Percentiles rank a stretch among this genome's conserved stretches.
phyloP scores from a whole-genome alignment of 345 rosid species.

The Gossypium stocksii region DNA sequence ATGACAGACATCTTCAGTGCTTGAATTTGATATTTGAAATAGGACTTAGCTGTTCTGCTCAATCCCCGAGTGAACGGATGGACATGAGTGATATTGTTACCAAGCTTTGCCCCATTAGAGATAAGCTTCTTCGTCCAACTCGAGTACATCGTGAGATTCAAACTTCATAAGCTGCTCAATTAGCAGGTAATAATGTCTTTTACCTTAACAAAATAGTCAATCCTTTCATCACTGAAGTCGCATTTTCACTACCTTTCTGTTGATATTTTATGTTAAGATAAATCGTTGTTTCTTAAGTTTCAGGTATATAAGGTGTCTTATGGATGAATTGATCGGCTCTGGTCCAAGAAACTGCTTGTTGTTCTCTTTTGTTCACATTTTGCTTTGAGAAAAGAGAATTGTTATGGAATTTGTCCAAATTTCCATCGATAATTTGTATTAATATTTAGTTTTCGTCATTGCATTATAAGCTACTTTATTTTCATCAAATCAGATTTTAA shows the following conservation, averaged over 20 bases:
- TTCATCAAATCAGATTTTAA: not conserved
- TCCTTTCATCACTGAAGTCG: too few relatives aligned
- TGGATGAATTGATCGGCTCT: not conserved
- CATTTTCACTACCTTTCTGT: not conserved
- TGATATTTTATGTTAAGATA: not conserved
- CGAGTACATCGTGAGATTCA: not conserved
- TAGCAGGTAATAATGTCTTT: not conserved
- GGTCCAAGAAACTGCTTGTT: not conserved
- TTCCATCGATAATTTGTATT: not conserved
- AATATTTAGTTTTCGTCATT: not conserved
- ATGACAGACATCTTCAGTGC: not conserved
- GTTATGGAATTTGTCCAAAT: not conserved
- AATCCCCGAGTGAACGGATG: conserved; percentile 6
- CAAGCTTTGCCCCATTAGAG: not conserved
- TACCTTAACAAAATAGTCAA: not conserved
- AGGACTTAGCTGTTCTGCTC: conserved; percentile 23
- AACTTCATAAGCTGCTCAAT: not conserved
- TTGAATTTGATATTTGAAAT: conserved; percentile 12
- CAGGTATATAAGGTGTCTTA: not conserved
- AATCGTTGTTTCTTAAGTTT: not conserved
- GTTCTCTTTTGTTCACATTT: not conserved
- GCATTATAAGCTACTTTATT: not conserved
- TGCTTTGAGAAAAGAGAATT: not conserved
- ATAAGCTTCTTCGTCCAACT: conserved; percentile 1
- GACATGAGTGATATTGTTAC: conserved; percentile 7